These are phyloP conservation scores for Russula abietina DNA, from an alignment of 768 basidiomycete genomes.

Conservation along the genomic window DNA sequence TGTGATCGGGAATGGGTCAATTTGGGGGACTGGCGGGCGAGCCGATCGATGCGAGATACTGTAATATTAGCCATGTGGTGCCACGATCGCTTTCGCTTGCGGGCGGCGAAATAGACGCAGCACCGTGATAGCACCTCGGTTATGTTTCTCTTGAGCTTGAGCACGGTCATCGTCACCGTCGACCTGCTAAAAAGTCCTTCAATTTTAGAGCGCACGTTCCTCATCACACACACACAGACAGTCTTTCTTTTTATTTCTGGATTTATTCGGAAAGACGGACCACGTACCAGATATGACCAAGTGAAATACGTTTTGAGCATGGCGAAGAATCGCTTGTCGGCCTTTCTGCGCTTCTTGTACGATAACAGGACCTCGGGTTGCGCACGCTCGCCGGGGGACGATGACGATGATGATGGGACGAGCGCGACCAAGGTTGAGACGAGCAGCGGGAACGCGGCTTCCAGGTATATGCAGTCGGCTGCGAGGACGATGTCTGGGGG, in stretches of 20 bases:
- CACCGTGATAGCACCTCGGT: slow-evolving; percentile 60
- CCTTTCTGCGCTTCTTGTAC: slow-evolving; percentile 92
- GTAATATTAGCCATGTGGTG: background rate
- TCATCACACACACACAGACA: too few species aligned
- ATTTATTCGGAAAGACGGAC: background rate
- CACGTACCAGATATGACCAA: slow-evolving; percentile 53
- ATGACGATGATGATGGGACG: too few species aligned
- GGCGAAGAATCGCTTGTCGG: slow-evolving; percentile 81
- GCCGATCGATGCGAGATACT: background rate
- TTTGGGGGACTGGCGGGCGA: background rate
- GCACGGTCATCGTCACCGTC: slow-evolving; percentile 49
- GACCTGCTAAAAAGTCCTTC: slow-evolving; percentile 37
- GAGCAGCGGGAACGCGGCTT: slow-evolving; percentile 85
- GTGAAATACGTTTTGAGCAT: slow-evolving; percentile 72
- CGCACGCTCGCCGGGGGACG: slow-evolving; percentile 34
- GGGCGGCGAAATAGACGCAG: slow-evolving; percentile 38
- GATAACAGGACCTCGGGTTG: slow-evolving; percentile 76
- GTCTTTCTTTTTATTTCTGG: background rate
- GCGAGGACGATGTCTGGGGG: slow-evolving; percentile 70
- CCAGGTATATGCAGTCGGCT: slow-evolving; percentile 95
- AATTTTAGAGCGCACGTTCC: background rate
- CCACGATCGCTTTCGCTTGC: background rate
- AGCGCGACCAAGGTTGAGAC: slow-evolving; percentile 72
- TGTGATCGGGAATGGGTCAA: background rate
- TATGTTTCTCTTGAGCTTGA: slow-evolving; percentile 47